Percentiles rank a stretch among this genome's conserved stretches.
Evolutionary conservation across 495 filamentous ascomycete species (phyloP).

Genomic region (Trichoderma parareesei): DNA sequence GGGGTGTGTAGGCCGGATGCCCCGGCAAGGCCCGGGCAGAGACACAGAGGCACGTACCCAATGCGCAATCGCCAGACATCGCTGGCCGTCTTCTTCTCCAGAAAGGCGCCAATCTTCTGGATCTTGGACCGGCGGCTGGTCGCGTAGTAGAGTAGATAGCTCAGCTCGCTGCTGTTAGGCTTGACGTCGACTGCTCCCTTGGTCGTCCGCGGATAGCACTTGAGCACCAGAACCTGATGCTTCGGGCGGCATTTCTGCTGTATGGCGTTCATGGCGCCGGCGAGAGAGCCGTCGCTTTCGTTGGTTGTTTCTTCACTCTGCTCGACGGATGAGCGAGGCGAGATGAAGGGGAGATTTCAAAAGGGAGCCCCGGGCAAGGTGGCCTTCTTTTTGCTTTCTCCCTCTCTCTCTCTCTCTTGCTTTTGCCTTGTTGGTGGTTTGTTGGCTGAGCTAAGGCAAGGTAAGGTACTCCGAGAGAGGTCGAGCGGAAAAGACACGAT

Average conservation of each 20-base stretch:
- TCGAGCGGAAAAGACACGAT: background rate
- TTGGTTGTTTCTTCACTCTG: background rate
- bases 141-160: slow-evolving; percentile 90
- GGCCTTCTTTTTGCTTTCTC: background rate
- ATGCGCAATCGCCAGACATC: slow-evolving; percentile 77
- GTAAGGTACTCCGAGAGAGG: background rate
- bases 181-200: slow-evolving; percentile 85
- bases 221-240: slow-evolving; percentile 85
- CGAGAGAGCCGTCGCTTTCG: slow-evolving; percentile 3
- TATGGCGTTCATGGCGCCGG: slow-evolving; percentile 45
- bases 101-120: slow-evolving; percentile 82
- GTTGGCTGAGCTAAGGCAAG: background rate
- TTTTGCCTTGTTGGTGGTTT: background rate
- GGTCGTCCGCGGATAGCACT: slow-evolving; percentile 85
- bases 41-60: slow-evolving; percentile 49
- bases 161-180: slow-evolving; percentile 88
- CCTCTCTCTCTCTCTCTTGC: background rate
- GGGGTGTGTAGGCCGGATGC: slow-evolving; percentile 7
- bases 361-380: background rate
- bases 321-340: slow-evolving; percentile 1
- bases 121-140: slow-evolving; percentile 88
- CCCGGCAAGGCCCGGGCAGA: background rate
- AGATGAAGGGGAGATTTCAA: background rate
- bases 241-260: slow-evolving; percentile 67
- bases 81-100: slow-evolving; percentile 80